These are phyloP conservation scores for Protostelium mycophagum DNA, from an alignment of 78 protist species.

Conservation along the genomic window DNA sequence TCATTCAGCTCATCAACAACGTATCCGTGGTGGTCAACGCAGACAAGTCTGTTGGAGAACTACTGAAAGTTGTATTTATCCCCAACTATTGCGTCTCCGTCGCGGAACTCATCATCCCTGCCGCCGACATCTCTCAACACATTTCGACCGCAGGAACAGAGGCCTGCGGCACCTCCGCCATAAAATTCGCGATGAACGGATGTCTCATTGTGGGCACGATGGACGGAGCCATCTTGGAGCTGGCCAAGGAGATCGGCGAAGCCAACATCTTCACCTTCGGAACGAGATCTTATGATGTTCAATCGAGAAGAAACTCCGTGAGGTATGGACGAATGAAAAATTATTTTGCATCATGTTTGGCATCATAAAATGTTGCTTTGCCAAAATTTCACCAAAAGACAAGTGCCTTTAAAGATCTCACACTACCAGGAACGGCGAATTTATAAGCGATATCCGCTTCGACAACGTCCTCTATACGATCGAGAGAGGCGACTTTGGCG, in stretches of 20 bases:
- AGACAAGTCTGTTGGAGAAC: slow-evolving; percentile 69
- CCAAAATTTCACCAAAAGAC: not conserved
- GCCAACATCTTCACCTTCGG: slow-evolving; percentile 84
- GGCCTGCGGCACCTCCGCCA: slow-evolving; percentile 93
- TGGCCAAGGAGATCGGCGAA: slow-evolving; percentile 72
- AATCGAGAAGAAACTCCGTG: not conserved
- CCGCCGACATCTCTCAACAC: slow-evolving; percentile 90
- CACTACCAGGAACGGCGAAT: slow-evolving; percentile 5
- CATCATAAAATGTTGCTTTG: not conserved
- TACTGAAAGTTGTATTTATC: slow-evolving; percentile 85
- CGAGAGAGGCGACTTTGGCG: slow-evolving; percentile 66
- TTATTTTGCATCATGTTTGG: no score
- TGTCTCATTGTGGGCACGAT: slow-evolving; percentile 88
- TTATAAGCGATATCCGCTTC: slow-evolving; percentile 31
- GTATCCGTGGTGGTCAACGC: slow-evolving; percentile 85
- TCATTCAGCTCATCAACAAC: slow-evolving; percentile 83
- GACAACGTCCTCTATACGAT: slow-evolving; percentile 59
- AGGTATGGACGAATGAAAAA: no score
- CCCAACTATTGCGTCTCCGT: slow-evolving; percentile 89
- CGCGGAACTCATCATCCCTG: slow-evolving; percentile 94
- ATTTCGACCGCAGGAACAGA: slow-evolving; percentile 94
- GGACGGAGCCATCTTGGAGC: slow-evolving; percentile 96
- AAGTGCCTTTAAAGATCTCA: not conserved
- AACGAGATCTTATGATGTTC: slow-evolving; percentile 26
- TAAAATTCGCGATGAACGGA: slow-evolving; percentile 94